Base-by-base conservation (phyloP, 2,329 filamentous ascomycete genomes). In the Metarhizium album region DNA sequence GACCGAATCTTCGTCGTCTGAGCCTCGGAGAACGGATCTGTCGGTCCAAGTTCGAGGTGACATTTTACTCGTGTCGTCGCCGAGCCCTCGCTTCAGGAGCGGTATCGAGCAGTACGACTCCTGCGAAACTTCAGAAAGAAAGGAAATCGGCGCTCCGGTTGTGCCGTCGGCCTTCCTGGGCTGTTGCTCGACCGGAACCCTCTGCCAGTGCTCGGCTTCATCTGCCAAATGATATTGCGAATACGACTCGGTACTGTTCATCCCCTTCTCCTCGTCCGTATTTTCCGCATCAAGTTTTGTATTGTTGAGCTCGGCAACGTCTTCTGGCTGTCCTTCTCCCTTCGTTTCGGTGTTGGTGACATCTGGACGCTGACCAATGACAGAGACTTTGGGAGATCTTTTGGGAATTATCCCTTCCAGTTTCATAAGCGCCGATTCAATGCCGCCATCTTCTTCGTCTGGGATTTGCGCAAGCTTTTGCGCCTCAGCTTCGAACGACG, bases 351-450 rank as follows among this genome's bases (percentile, higher is more conserved):
- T 46, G 35, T 42, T 47, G 38, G 42, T 38, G 31, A 22, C 16
- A n/a, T 40, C 46, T 35, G 45, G 56, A 53, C 11, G 54, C 60
- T 27, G 66, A 57, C 20, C 52, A 42, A 49, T 37, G 35, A 49
- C 43, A 22, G 68, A 73, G 13, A 71, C 61, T 48, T 67, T 70
- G 27, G 64, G 64, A 0, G 64, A 55, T 58, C 67, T 79, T 58
- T 76, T 82, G 62, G 84, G 78, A 58, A 84, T 93, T 58, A 82
- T 91, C 9, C 93, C 93, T 70, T 98, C 93, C 0, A 98, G 75
- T 61, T 97, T 98, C 59, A 90, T 70, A 47, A 98, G 67, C 0
- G 93, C 88, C n/a, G 90, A 90, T 62, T 97, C 93, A 24, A 97
- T 83, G 6, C 89, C 89, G 61, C 94, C 87, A 54, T 83, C 78